These are phyloP conservation scores for Hymenoscyphus salicellus DNA, from an alignment of 2,329 filamentous ascomycete genomes.

Conservation along the genomic window DNA sequence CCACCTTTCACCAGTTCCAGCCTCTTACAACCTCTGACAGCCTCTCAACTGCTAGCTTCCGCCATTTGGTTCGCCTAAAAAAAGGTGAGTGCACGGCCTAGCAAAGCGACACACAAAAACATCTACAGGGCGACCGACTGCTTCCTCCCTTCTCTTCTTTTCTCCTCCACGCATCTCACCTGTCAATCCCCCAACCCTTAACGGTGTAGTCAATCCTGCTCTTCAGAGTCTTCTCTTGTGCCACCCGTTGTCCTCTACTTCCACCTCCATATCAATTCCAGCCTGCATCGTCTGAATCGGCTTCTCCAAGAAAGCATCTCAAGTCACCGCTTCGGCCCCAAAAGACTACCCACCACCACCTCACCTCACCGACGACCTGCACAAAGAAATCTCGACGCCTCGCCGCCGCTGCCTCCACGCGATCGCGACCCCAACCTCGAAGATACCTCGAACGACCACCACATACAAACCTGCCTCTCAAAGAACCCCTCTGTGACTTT, in stretches of 20 bases:
- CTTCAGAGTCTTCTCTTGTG: constrained; percentile 23
- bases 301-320: constrained; percentile 4
- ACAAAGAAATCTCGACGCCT: constrained; percentile 21
- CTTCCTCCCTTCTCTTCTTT: constrained; percentile 12
- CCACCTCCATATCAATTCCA: constrained; percentile 17
- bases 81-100: neutral
- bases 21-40: neutral
- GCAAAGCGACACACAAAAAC: constrained; percentile 6
- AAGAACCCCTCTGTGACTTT: constrained; percentile 63
- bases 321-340: constrained; percentile 5
- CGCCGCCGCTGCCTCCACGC: constrained; percentile 13
- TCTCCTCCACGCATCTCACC: constrained; percentile 23
- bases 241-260: constrained; percentile 12
- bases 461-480: constrained; percentile 25
- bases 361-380: constrained; percentile 9
- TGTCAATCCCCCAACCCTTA: constrained; percentile 28
- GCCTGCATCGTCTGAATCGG: constrained; percentile 14
- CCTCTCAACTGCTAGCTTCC: too few relatives aligned
- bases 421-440: constrained; percentile 9
- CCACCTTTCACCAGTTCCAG: neutral
- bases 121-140: neutral
- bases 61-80: neutral
- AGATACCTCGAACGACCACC: constrained; percentile 19
- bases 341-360: neutral
- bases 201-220: constrained; percentile 31